These are phyloP conservation scores for Tanozyma kutaoensis DNA, from an alignment of 805 yeast species.

Conservation along the genomic window DNA sequence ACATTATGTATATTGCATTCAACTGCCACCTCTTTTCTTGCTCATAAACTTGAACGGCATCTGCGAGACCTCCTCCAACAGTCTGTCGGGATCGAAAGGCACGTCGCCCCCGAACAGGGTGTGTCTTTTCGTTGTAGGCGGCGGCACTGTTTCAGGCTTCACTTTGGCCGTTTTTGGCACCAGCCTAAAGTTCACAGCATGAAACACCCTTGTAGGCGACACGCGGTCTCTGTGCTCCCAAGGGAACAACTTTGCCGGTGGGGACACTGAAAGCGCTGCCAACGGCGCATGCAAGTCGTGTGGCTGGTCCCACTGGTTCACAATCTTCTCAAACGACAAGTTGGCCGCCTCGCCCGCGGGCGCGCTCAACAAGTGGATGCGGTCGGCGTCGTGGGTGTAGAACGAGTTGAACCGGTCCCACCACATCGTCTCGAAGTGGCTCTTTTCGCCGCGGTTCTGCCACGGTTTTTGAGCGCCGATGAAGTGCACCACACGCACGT, in stretches of 20 bases:
- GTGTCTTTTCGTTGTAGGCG: neutral
- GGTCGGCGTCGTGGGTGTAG: conserved; percentile 6
- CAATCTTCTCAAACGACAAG: conserved; percentile 8
- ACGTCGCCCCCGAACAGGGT: neutral
- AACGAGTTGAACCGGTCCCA: conserved; percentile 14
- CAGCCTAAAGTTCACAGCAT: neutral
- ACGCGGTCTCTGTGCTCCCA: conserved; percentile 14
- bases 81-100: conserved; percentile 12
- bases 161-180: too few species aligned
- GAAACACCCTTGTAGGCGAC: conserved; percentile 14
- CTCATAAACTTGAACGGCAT: conserved; percentile 12
- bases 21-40: conserved; percentile 3
- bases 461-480: conserved; percentile 2
- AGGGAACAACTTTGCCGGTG: conserved; percentile 10
- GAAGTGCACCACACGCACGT: conserved; percentile 1
- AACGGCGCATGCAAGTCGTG: conserved; percentile 1
- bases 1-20: neutral
- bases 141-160: neutral
- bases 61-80: conserved; percentile 13
- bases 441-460: neutral
- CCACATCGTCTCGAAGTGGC: conserved; percentile 9
- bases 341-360: conserved; percentile 10
- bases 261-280: neutral
- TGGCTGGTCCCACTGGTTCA: conserved; percentile 11
- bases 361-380: conserved; percentile 2